Base-by-base conservation (phyloP, 2,329 filamentous ascomycete species). In the Sphaerulina musiva region DNA sequence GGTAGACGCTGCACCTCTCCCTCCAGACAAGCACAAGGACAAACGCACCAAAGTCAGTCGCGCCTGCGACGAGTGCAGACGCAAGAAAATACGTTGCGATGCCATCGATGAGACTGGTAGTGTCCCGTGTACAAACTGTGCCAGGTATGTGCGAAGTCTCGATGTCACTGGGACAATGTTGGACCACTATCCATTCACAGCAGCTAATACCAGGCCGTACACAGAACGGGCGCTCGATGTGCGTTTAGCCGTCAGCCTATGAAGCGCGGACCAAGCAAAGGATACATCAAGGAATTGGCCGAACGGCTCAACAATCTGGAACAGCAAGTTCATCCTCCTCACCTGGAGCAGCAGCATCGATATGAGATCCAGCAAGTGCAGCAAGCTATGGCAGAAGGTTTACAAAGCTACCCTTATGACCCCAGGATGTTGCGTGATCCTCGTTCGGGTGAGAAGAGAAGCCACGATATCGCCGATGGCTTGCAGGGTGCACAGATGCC, bases 221-320 rank as follows among this genome's bases (percentile, higher is more conserved):
- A 2, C 31, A 52, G 50, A 38, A 84, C 87, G 6, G 80, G 81
- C n/a, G 80, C 84, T n/a, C 76, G 77, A 20, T 95, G 90, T 71
- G 79, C 90, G 17, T 95, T 95, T 68, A 95, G 87, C 70, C 81
- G 90, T 48, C 85, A 93, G 51, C 89, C 89, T 1, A 88, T 93
- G 78, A 95, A 70, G 63, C 55, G 68, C 40, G 89, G 90, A 1
- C 89, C 90, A 2, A 93, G 86, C 67, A 95, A 95, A 79, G 90
- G 90, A 12, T 95, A 95, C 64, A 95, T 95, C 69, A 95, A 95
- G 68, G 89, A 95, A 69, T 79, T 95, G 20, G 89, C 89, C 23
- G 89, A 95, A 67, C 79, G 90, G 26, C 83, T 95, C 55, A 84
- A 91, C 64, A 85, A 81, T 42, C 84, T 95, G 44, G 90, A 95